These are phyloP conservation scores for Suhomyces chickasaworum DNA, from an alignment of 1,139 yeast species.

Conservation along the genomic window DNA sequence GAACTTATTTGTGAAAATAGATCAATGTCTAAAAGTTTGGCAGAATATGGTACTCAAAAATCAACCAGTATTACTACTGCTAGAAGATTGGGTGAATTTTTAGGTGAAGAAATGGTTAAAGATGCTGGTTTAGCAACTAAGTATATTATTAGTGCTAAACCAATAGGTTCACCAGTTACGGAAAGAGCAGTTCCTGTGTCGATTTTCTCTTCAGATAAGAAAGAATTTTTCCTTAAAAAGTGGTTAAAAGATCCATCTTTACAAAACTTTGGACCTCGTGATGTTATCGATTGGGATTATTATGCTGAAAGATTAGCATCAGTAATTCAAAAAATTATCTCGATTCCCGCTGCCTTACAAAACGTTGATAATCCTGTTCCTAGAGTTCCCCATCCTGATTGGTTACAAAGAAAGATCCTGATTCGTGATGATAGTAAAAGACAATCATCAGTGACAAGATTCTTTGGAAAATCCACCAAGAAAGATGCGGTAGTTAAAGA, in stretches of 20 bases:
- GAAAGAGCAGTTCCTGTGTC: slow-evolving; percentile 98
- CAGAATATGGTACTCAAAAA: slow-evolving; percentile 87
- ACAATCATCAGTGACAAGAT: slow-evolving; percentile 64
- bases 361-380: slow-evolving; percentile 92
- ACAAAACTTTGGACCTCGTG: slow-evolving; percentile 84
- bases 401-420: slow-evolving; percentile 73
- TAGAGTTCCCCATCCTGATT: slow-evolving; percentile 89
- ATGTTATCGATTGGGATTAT: slow-evolving; percentile 90
- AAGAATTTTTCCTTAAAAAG: slow-evolving; percentile 71
- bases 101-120: slow-evolving; percentile 97
- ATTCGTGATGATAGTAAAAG: slow-evolving; percentile 65
- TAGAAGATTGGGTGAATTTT: slow-evolving; percentile 84
- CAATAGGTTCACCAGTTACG: slow-evolving; percentile 86
- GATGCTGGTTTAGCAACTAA: slow-evolving; percentile 96
- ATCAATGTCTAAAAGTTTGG: slow-evolving; percentile 90
- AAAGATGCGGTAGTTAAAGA: slow-evolving; percentile 52
- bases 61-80: slow-evolving; percentile 97
- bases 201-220: slow-evolving; percentile 77
- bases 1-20: slow-evolving; percentile 95
- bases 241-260: slow-evolving; percentile 85
- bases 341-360: slow-evolving; percentile 97
- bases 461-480: slow-evolving; percentile 50
- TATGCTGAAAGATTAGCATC: slow-evolving; percentile 90
- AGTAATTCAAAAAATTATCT: slow-evolving; percentile 89
- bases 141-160: slow-evolving; percentile 85